Base-by-base conservation (phyloP, 257 asterid species). In the Forsythia suspensa region DNA sequence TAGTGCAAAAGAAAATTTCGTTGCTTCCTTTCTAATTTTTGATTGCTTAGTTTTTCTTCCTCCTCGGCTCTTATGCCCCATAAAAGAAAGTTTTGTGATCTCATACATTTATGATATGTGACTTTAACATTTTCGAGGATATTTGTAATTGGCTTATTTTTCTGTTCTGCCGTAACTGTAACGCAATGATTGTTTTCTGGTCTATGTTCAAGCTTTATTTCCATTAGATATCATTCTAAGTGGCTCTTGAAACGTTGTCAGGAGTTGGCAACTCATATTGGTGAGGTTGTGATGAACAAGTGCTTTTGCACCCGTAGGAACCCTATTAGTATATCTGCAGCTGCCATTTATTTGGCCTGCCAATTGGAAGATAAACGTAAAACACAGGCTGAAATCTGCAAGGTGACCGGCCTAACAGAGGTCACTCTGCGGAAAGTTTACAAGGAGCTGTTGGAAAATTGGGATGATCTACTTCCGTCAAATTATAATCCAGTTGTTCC, bases 201-300 rank as follows among this genome's bases (percentile, higher is more conserved):
- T 12, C 55, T 46, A 46, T 46, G 0, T 11, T 46, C 55, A 46
- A 59, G 52, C 18, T 76, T 39, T 40, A 15, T 37, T 8, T 77
- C 12, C 61, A 21, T 76, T 40, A 69, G 55, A 36, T 70, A 44
- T 43, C 16, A 52, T 76, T 38, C 21, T 15, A 73, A 44, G 40
- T 69, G 38, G 63, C 44, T 10, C 63, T 51, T 74, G 34, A 20
- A 69, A 59, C 24, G 13, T 74, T 84, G 78, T 67, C 89, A 95
- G 99, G 99, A 93, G 89, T 89, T 95, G 86, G 99, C 99, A 18
- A 95, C 99, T 24, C 98, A 95, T 86, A 95, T 95, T 20, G 99
- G 99, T 3, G 99, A 95, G 78, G 99, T 95, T 0, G 98, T 93
- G 61, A 93, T 95, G 87, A 93, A 93, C 87, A 93, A 95, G 82